phyloP scores from a whole-genome alignment of 257 asterid species.

The Thymus mandschuricus region DNA sequence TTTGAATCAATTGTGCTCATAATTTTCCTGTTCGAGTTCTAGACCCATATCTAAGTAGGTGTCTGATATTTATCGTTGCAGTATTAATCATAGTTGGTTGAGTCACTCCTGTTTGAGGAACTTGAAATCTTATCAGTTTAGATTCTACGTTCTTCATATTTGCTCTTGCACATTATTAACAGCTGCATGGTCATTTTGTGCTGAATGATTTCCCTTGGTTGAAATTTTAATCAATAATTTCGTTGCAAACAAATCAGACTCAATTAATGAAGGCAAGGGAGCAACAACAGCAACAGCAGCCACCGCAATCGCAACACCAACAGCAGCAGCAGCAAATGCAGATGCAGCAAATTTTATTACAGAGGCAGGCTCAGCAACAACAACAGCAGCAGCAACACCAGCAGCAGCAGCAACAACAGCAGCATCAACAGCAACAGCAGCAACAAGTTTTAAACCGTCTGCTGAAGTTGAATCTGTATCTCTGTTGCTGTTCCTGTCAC shows the following conservation, averaged over 20 bases:
- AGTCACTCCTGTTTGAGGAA: too few species aligned
- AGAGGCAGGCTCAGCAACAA: constrained; percentile 81
- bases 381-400: constrained; percentile 68
- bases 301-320: constrained; percentile 59
- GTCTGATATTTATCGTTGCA: constrained; percentile 2
- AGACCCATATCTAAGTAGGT: not conserved
- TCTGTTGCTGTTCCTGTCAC: too few species aligned
- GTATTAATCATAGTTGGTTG: not conserved
- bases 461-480: too few species aligned
- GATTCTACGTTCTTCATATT: too few species aligned
- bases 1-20: not conserved
- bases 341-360: constrained; percentile 76
- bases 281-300: constrained; percentile 82
- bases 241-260: constrained; percentile 54
- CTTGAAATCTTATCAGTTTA: constrained; percentile 2
- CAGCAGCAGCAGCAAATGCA: constrained; percentile 71
- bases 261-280: constrained; percentile 93
- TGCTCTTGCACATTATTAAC: too few species aligned
- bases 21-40: not conserved
- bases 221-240: constrained; percentile 2
- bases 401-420: constrained; percentile 62
- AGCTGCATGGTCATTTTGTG: too few species aligned
- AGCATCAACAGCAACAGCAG: constrained; percentile 54
- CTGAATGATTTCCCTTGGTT: not conserved
- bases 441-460: too few species aligned